Percentiles rank a stretch among this genome's conserved stretches.
These are phyloP conservation scores for Auriculariales sp. DNA, from an alignment of 768 basidiomycete genomes.

Conservation along the genomic window DNA sequence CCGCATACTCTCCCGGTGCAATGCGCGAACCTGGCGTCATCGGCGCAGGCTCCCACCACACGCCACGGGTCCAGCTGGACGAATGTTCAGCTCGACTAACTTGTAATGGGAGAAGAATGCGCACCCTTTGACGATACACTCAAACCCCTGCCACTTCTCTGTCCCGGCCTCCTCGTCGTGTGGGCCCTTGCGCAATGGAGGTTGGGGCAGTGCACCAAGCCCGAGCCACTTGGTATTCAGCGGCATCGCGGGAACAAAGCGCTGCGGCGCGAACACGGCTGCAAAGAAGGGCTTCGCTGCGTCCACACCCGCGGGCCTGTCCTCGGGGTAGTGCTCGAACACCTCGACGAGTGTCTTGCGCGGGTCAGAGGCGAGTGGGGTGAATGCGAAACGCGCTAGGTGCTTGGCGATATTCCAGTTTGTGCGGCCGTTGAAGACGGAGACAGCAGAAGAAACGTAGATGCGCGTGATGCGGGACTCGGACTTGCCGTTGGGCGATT, in stretches of 20 bases:
- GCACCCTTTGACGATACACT: background rate
- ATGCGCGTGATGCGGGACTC: slow-evolving; percentile 2
- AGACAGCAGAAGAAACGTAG: slow-evolving; percentile 7
- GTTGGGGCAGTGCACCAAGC: background rate
- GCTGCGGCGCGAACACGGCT: background rate
- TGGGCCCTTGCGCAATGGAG: slow-evolving; percentile 1
- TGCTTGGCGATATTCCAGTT: slow-evolving; percentile 10
- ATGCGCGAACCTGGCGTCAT: background rate
- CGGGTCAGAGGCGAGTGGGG: background rate
- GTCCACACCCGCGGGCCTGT: background rate
- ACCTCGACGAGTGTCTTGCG: background rate
- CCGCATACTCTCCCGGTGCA: background rate
- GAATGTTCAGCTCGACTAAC: too few relatives aligned
- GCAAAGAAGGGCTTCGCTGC: slow-evolving; percentile 4
- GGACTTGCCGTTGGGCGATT: slow-evolving; percentile 2
- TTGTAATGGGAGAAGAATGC: too few relatives aligned
- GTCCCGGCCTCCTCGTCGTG: background rate
- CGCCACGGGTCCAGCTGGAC: background rate
- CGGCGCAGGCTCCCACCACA: background rate
- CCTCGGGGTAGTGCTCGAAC: background rate
- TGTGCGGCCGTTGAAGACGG: slow-evolving; percentile 7
- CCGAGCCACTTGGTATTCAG: slow-evolving; percentile 1
- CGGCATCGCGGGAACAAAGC: slow-evolving; percentile 2
- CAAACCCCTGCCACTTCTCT: background rate
- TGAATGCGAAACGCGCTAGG: slow-evolving; percentile 7